These are phyloP conservation scores for Rickenella mellea DNA, from an alignment of 768 basidiomycete genomes.

Conservation along the genomic window DNA sequence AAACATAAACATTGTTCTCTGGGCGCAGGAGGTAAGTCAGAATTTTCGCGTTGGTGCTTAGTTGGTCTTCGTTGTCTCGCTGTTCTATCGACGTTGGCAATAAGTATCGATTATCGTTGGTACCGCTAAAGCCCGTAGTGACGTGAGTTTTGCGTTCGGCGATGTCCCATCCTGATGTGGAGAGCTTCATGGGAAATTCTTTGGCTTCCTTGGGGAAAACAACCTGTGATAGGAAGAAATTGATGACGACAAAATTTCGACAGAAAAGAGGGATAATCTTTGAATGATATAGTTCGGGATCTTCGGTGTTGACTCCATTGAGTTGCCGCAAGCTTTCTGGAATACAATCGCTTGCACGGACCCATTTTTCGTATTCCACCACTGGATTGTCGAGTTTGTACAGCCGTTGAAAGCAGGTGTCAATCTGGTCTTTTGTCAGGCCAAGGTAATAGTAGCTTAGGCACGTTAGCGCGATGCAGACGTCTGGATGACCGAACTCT, in stretches of 20 bases:
- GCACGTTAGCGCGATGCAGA: constrained; percentile 13
- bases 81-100: constrained; percentile 25
- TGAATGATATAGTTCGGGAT: constrained; percentile 14
- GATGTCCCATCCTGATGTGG: constrained; percentile 20
- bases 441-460: constrained; percentile 18
- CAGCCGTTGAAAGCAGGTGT: constrained; percentile 10
- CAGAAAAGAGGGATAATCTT: constrained; percentile 11
- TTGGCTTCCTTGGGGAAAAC: constrained; percentile 21
- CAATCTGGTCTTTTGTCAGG: constrained; percentile 12
- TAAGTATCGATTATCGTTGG: constrained; percentile 18
- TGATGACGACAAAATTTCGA: constrained; percentile 14
- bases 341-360: constrained; percentile 6
- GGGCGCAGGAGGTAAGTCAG: constrained; percentile 7
- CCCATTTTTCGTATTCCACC: constrained; percentile 13
- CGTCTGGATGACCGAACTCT: constrained; percentile 20
- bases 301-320: constrained; percentile 19
- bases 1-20: constrained; percentile 9
- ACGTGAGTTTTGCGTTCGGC: constrained; percentile 11
- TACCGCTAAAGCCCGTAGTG: constrained; percentile 20
- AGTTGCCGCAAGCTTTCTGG: constrained; percentile 12
- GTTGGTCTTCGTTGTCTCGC: constrained; percentile 18
- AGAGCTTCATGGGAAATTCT: constrained; percentile 15
- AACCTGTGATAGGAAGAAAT: constrained; percentile 16
- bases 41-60: constrained; percentile 11
- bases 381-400: constrained; percentile 13